Evolutionary conservation across 805 yeast species (phyloP).

Genomic region (Kodamaea kakaduensis): DNA sequence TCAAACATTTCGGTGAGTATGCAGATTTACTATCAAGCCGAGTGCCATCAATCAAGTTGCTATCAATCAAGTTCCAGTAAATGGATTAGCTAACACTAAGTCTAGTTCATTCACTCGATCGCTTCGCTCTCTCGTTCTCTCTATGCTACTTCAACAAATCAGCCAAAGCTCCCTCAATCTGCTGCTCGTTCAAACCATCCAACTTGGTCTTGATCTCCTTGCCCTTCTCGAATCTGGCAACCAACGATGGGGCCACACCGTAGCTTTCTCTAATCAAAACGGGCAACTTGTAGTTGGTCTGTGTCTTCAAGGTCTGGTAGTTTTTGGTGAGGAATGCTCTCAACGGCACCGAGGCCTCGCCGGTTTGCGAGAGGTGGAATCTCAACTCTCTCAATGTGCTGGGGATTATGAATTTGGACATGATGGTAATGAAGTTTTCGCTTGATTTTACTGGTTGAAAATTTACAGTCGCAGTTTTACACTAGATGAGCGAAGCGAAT

Average conservation of each 20-base stretch:
- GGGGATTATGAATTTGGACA: slow-evolving; percentile 41
- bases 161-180: slow-evolving; percentile 39
- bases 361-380: slow-evolving; percentile 77
- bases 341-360: slow-evolving; percentile 63
- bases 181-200: slow-evolving; percentile 45
- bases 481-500: no score
- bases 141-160: slow-evolving; percentile 28
- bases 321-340: slow-evolving; percentile 59
- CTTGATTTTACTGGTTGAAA: slow-evolving; percentile 12
- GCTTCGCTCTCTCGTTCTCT: slow-evolving; percentile 1
- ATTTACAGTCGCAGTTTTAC: no score
- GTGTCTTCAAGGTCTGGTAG: slow-evolving; percentile 60
- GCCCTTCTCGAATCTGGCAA: slow-evolving; percentile 66
- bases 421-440: slow-evolving; percentile 23
- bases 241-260: slow-evolving; percentile 69
- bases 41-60: no score
- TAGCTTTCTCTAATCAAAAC: slow-evolving; percentile 74
- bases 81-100: no score
- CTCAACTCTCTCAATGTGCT: slow-evolving; percentile 70
- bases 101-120: no score
- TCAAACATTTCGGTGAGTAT: no score
- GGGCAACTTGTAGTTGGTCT: slow-evolving; percentile 60
- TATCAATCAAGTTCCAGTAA: no score
- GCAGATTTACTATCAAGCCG: no score
- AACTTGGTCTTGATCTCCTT: slow-evolving; percentile 46